Conservation (phyloP, 2,329 filamentous ascomycete species). For the Fulvia fulva region DNA sequence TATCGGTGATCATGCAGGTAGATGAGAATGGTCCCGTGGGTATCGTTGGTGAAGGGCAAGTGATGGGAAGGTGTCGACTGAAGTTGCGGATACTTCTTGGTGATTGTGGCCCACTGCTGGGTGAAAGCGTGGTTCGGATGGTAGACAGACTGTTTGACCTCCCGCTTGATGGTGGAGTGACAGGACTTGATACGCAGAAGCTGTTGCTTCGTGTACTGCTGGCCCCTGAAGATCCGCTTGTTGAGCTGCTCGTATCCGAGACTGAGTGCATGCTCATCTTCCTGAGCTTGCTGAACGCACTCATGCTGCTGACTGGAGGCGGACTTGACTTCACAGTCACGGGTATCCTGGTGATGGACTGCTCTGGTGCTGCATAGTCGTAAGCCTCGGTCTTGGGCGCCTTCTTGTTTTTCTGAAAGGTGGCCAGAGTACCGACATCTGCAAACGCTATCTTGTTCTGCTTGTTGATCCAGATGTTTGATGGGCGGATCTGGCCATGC, state of each 20-base stretch:
- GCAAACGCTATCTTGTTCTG: constrained; percentile 65
- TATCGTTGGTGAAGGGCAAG: constrained; percentile 15
- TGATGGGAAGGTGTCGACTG: constrained; percentile 19
- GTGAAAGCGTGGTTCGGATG: constrained; percentile 18
- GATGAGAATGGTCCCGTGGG: constrained; percentile 13
- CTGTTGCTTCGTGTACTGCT: constrained; percentile 31
- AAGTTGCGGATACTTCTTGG: constrained; percentile 25
- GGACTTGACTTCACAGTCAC: constrained; percentile 31
- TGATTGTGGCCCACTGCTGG: constrained; percentile 16
- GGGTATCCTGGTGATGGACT: constrained; percentile 46
- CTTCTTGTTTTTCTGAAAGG: constrained; percentile 51
- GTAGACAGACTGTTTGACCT: constrained; percentile 26
- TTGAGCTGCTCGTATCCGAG: constrained; percentile 28
- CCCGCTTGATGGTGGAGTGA: constrained; percentile 21
- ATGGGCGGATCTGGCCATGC: constrained; percentile 67
- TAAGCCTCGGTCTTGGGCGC: constrained; percentile 65
- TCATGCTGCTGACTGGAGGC: constrained; percentile 28
- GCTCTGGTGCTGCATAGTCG: constrained; percentile 69
- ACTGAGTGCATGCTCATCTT: constrained; percentile 29
- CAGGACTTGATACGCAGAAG: constrained; percentile 23
- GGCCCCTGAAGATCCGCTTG: constrained; percentile 30
- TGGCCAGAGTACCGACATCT: constrained; percentile 51
- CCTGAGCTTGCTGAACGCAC: constrained; percentile 28
- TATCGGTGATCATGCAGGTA: constrained; percentile 8
- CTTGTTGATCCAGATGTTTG: constrained; percentile 63